Base-by-base conservation (phyloP, 2,329 filamentous ascomycete genomes). In the Gremmenia infestans region DNA sequence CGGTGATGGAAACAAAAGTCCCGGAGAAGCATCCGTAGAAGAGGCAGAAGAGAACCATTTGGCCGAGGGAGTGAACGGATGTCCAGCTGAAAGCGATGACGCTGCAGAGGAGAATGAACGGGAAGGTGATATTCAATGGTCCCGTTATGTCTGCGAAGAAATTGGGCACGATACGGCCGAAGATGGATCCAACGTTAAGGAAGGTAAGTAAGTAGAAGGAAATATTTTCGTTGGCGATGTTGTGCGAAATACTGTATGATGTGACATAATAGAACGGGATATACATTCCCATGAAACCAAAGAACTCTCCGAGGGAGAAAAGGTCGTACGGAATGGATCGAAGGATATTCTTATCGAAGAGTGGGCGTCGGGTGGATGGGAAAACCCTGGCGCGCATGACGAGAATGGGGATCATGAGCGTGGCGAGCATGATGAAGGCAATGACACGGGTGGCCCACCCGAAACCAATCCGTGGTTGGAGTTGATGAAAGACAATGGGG, bases 21-120 rank as follows among this genome's bases (percentile, higher is more conserved):
- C 87, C 87, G 0, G 81, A 83, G 36, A 78, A 78, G 67, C 89
- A 88, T n/a, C 87, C 87, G 60, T 87, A 90, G 14, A 88, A 70
- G 17, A 80, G 73, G 12, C 80, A 77, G 67, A 88, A 90, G 19
- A 82, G 73, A 42, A 89, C 76, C 51, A 86, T 79, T 1, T 80
- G 76, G 0, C 77, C 77, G 4, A 53, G 64, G 1, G 79, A 77
- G 0, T 78, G 76, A 5, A 82, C 77, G 23, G 73, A 74, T 1
- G 72, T 73, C 37, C 73, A 72, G 1, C 76, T 74, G 11, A 82
- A 72, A 77, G 81, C 78, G 1, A 81, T 63, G 48, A 76, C 77
- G 0, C 83, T 70, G 23, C 75, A 72, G 1, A 80, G 59, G 28
- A 80, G 70, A n/a, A 77, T 68, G 53, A 78, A 76, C 55, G 82